Conservation (phyloP, 2,329 filamentous ascomycete genomes). For the Cercospora citrullina region DNA sequence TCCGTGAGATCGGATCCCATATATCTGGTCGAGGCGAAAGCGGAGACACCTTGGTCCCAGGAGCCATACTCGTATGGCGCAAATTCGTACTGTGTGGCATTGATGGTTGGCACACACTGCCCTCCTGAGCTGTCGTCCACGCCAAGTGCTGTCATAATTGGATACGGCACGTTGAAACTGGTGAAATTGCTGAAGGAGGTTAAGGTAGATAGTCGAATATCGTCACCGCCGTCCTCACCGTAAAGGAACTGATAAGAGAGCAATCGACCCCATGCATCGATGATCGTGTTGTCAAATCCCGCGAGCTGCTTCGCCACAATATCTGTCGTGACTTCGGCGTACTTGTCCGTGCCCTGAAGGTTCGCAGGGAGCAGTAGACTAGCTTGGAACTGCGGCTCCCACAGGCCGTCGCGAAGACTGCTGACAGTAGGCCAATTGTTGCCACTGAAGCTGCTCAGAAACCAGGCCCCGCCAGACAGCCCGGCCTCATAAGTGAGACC, state of each 20-base stretch:
- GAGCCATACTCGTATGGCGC: constrained; percentile 66
- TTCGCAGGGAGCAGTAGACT: constrained; percentile 42
- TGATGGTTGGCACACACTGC: constrained; percentile 44
- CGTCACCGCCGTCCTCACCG: constrained; percentile 42
- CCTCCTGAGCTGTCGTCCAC: constrained; percentile 39
- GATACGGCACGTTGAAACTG: constrained; percentile 44
- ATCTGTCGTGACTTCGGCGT: constrained; percentile 38
- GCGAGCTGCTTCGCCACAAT: constrained; percentile 41
- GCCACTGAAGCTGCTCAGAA: constrained; percentile 48
- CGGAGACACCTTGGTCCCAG: constrained; percentile 60
- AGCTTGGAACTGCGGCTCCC: constrained; percentile 44
- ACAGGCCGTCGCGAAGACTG: constrained; percentile 43
- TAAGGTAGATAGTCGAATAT: constrained; percentile 40
- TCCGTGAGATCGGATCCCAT: constrained; percentile 59
- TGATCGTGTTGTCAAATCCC: constrained; percentile 44
- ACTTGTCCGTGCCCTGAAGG: constrained; percentile 31
- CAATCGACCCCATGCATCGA: constrained; percentile 45
- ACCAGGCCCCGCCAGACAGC: constrained; percentile 49
- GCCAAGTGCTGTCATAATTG: constrained; percentile 48
- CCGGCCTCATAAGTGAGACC: constrained; percentile 49
- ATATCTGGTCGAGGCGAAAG: constrained; percentile 61
- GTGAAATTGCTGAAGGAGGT: constrained; percentile 44
- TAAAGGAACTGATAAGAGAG: constrained; percentile 45
- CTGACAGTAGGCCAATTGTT: constrained; percentile 51
- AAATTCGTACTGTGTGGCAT: constrained; percentile 66